Evolutionary conservation across 257 asterid genomes (phyloP), one percentile per base, ranked within the genome.

Genomic region (Solanum sparsipilum): DNA sequence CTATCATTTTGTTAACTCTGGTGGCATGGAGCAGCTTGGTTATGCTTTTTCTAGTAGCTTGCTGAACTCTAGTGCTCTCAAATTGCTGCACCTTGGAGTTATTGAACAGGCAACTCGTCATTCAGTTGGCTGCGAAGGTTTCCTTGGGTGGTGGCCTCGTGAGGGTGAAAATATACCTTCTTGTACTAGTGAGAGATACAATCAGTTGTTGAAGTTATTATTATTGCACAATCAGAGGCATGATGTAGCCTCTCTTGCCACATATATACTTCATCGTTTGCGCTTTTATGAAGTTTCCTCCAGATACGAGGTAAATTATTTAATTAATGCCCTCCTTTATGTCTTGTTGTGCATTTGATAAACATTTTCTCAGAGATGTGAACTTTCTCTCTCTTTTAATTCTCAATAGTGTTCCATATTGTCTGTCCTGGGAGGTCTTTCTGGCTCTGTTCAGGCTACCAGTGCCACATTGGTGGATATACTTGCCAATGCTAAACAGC

Each of bases 1-100:
- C 91, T 94, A 91, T 84, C 94, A 94, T 88, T 94, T 93, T 93
- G 98, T 94, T 82, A 90, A 78, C 91, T 88, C 87, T 88, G 98
- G 99, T 90, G 98, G 98, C 87, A 93, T 97, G 99, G 95, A 95
- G 95, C 96, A 95, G 92, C 97, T 97, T 90, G 95, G 93, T 88
- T 88, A 92, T 90, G 90, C 91, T 87, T 92, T 97, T 86, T 82
- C 91, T 86, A 89, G 86, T 88, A 87, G 88, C 79, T 86, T 83
- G 89, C 93, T 58, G 87, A 92, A 92, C 58, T 94, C 98, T 34
- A 89, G 89, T 44, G 88, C 96, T 87, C 93, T 94, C 84, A 91
- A 89, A 79, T 89, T 93, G 67, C 86, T 93, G 92, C 88, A 87
- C 74, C 96, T 93, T 87, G 94, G 92, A 91, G 96, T 93, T 87